Percentiles rank a stretch among this genome's conserved stretches.
These are phyloP conservation scores for Schizothecium vesticola DNA, from an alignment of 495 filamentous ascomycete species.

Conservation along the genomic window DNA sequence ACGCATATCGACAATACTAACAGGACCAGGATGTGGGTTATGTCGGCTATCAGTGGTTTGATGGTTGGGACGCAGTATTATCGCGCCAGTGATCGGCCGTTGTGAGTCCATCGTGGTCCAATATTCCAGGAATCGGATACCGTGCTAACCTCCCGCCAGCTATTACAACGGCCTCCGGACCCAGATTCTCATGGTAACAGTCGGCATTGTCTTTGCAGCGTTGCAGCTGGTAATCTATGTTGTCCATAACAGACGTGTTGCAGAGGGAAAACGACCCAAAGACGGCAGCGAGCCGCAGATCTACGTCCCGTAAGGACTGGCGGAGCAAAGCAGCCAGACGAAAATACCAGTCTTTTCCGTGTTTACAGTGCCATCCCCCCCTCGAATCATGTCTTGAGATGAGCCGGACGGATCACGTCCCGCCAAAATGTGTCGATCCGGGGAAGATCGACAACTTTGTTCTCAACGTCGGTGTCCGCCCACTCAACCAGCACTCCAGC, in stretches of 20 bases:
- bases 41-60: neutral
- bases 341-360: neutral
- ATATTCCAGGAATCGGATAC: neutral
- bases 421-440: neutral
- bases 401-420: neutral
- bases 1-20: neutral
- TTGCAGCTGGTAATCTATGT: conserved; percentile 24
- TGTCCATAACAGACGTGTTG: neutral
- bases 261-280: neutral
- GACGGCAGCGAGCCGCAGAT: neutral
- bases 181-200: conserved; percentile 23
- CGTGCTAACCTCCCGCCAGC: neutral
- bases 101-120: neutral
- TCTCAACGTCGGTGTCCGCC: neutral
- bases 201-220: conserved; percentile 19
- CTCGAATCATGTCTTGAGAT: neutral
- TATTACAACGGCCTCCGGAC: conserved; percentile 23
- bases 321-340: neutral
- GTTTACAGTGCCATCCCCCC: neutral
- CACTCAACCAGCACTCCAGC: neutral
- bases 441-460: neutral
- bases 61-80: neutral
- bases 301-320: neutral
- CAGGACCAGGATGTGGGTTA: neutral
- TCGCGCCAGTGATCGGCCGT: neutral